Evolutionary conservation across 2,329 filamentous ascomycete genomes (phyloP), one percentile per base, ranked within the genome.

Genomic region (Hypoxylon sp.): DNA sequence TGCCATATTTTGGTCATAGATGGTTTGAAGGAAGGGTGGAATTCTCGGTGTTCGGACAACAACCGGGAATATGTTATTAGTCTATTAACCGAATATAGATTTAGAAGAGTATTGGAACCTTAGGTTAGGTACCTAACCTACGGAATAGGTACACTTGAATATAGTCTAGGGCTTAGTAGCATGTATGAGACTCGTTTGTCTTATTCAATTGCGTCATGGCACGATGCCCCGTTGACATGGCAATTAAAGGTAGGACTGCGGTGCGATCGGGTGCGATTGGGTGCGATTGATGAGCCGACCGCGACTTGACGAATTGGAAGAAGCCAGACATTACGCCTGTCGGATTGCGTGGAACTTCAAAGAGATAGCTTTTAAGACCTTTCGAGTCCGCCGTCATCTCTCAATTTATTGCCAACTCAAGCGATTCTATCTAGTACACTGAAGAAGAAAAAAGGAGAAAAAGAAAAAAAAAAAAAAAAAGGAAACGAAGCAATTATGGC

Each of bases 401-500:
- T n/a, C 6, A 41, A 41, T 17, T 10, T n/a, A 41, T 41, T 13
- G 6, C 19, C 17, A 10, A 13, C 41, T 10, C n/a, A 46, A 46
- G 7, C 7, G 6, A 24, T 20, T 41, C 37, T 4, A 41, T n/a
- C 15, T 19, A 41, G 4, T 6, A 41, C 37, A 19, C n/a, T n/a
- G 4, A n/a, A 6, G 17, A 19, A 17, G 17, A 39, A 41, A 17
- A 26, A 32, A n/a, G n/a, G n/a, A n/a, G n/a, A n/a, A n/a, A n/a
- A n/a, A n/a, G n/a, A n/a, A 19, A 17, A 7, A 39, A 41, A 17
- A 26, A 32, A n/a, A 6, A 7, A 19, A 17, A 7, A 39, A 41
- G 8, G n/a, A 32, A 32, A 17, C 26, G n/a, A 49, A 49, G 22
- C 15, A 17, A 59, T 15, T 51, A 84, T 85, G 83, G 70, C 83